These are phyloP conservation scores for Centrapalus pauciflorus DNA, from an alignment of 129 eudicot genomes.

Conservation along the genomic window DNA sequence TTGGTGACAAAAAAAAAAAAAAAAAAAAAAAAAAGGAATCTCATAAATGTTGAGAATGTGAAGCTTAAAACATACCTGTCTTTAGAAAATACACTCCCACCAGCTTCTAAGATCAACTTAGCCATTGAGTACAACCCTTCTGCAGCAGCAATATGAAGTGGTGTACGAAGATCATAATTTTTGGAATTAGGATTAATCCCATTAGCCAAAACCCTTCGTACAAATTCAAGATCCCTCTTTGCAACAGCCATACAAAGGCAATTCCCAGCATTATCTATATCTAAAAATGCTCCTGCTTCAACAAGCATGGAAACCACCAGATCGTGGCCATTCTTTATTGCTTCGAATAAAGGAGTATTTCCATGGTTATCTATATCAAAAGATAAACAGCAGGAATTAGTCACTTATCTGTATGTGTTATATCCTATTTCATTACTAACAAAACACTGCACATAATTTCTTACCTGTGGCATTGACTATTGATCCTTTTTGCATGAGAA, in stretches of 20 bases:
- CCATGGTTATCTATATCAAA: conserved; percentile 44
- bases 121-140: conserved; percentile 41
- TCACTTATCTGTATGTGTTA: neutral
- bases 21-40: no score
- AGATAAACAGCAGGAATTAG: neutral
- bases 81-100: conserved; percentile 51
- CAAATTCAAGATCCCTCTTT: conserved; percentile 37
- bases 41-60: no score
- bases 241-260: conserved; percentile 52
- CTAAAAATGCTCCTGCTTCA: conserved; percentile 46
- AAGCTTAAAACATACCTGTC: conserved; percentile 38
- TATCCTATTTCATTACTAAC: neutral
- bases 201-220: conserved; percentile 35
- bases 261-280: conserved; percentile 41
- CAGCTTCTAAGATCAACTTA: conserved; percentile 41
- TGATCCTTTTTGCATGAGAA: conserved; percentile 45
- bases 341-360: conserved; percentile 56
- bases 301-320: conserved; percentile 48
- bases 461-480: conserved; percentile 44
- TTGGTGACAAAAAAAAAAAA: neutral
- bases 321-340: conserved; percentile 51
- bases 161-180: conserved; percentile 61
- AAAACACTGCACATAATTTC: neutral
- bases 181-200: conserved; percentile 63
- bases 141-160: conserved; percentile 66